Evolutionary conservation across 2,329 filamentous ascomycete species (phyloP), one percentile per base, ranked within the genome.

Genomic region (Fusarium stilboides): DNA sequence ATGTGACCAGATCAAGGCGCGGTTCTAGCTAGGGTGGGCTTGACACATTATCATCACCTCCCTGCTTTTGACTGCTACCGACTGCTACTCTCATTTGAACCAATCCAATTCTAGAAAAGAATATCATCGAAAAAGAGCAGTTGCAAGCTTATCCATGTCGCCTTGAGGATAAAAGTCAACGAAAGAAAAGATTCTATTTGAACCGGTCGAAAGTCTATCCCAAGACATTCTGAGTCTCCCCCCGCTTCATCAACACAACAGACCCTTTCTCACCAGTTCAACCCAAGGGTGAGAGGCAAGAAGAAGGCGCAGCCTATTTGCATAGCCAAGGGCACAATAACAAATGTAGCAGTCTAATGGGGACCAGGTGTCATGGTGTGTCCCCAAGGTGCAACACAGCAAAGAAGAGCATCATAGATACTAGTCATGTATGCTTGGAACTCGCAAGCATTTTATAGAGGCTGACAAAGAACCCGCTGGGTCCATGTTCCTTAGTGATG

Each of bases 371-470:
- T 54, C 40, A 71, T 71, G 20, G 47, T 67, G 63, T 67, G 71
- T 9, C 60, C 58, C 50, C 55, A 67, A 1, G 70, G 65, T 15
- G 68, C 70, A n/a, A 60, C 65, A n/a, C 50, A 28, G 68, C 65
- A 62, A 72, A 62, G 37, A 71, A 72, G 36, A 70, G 55, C 68
- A 72, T 72, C 8, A 54, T 66, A 26, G 57, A 65, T 4, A 65
- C 60, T 5, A 68, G 36, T 12, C 62, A 68, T 3, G 68, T 65
- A 53, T 78, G 82, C 68, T 86, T 71, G 53, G 71, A 86, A 62
- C 87, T 85, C 70, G 80, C 86, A 33, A 77, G 78, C 45, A 77
- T 78, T 31, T 74, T 80, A 43, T 72, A 77, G 20, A 76, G 79
- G 19, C 76, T 77, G 8, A 76, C 78, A 52, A 69, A 69, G 31